Evolutionary conservation across 1,284 basidiomycete genomes (phyloP).

Genomic region (Microbotryum lychnidis-dioicae): DNA sequence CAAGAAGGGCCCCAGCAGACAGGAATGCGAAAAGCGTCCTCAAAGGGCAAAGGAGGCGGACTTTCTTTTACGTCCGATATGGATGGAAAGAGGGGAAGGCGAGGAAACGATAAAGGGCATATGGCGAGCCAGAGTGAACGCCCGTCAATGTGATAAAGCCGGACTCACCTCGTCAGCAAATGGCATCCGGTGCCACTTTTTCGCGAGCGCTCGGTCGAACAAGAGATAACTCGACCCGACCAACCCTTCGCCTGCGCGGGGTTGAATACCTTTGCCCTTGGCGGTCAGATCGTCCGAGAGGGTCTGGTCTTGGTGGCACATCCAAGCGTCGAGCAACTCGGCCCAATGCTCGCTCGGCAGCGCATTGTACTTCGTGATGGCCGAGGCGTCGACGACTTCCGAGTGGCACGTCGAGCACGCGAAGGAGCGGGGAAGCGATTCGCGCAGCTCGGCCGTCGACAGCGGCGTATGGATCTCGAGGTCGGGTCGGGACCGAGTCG

Average conservation of each 20-base stretch:
- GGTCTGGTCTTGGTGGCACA: slow-evolving; percentile 85
- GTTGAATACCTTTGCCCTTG: slow-evolving; percentile 71
- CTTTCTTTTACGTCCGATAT: slow-evolving; percentile 74
- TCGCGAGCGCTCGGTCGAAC: slow-evolving; percentile 47
- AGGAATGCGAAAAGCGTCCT: slow-evolving; percentile 30
- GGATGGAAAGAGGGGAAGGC: slow-evolving; percentile 16
- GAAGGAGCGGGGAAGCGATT: slow-evolving; percentile 51
- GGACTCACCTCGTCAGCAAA: slow-evolving; percentile 52
- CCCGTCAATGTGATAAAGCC: slow-evolving; percentile 5
- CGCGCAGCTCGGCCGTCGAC: slow-evolving; percentile 27
- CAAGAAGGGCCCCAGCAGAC: slow-evolving; percentile 36
- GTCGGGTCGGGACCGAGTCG: slow-evolving; percentile 35
- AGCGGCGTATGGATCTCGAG: slow-evolving; percentile 34
- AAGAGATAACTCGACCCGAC: slow-evolving; percentile 79
- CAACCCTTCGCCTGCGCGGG: slow-evolving; percentile 57
- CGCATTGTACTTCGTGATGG: slow-evolving; percentile 55
- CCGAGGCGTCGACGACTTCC: slow-evolving; percentile 21
- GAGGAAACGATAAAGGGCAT: slow-evolving; percentile 8
- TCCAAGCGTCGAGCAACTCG: slow-evolving; percentile 93
- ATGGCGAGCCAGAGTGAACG: background rate
- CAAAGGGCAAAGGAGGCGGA: slow-evolving; percentile 24
- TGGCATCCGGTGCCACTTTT: slow-evolving; percentile 48
- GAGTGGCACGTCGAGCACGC: slow-evolving; percentile 56
- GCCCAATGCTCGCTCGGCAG: slow-evolving; percentile 94
- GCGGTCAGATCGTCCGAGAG: slow-evolving; percentile 60